Evolutionary conservation across 1,284 basidiomycete species (phyloP).

Genomic region (Malassezia dermatis): DNA sequence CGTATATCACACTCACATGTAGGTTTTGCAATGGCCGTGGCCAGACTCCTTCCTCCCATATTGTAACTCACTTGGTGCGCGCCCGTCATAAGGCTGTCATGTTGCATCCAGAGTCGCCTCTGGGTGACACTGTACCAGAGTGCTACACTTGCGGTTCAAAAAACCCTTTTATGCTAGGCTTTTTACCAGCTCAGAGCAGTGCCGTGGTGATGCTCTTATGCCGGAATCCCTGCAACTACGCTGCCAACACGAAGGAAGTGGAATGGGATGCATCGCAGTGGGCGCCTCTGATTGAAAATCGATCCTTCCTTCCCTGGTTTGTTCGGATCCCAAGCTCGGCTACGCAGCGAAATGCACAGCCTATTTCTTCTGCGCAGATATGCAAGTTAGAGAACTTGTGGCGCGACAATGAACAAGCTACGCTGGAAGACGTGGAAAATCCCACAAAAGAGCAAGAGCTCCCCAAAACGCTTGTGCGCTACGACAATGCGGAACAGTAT

Average conservation of each 20-base stretch:
- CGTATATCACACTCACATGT: slow-evolving; percentile 50
- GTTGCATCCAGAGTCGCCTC: slow-evolving; percentile 81
- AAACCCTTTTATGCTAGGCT: slow-evolving; percentile 97
- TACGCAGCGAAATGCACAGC: slow-evolving; percentile 84
- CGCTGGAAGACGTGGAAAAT: slow-evolving; percentile 89
- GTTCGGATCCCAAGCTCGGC: slow-evolving; percentile 93
- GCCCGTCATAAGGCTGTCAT: slow-evolving; percentile 99
- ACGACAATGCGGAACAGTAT: slow-evolving; percentile 98
- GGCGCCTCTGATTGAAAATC: slow-evolving; percentile 96
- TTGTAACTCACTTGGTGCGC: slow-evolving; percentile 96
- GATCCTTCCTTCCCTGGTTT: slow-evolving; percentile 95
- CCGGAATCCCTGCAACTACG: slow-evolving; percentile 94
- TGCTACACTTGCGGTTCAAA: slow-evolving; percentile 97
- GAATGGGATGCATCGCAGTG: slow-evolving; percentile 96
- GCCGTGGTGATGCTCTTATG: slow-evolving; percentile 97
- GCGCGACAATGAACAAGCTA: slow-evolving; percentile 90
- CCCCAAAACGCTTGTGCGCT: slow-evolving; percentile 63
- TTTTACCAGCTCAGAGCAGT: slow-evolving; percentile 97
- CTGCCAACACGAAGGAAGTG: slow-evolving; percentile 78
- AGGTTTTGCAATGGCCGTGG: slow-evolving; percentile 95
- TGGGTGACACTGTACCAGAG: slow-evolving; percentile 94
- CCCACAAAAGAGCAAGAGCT: slow-evolving; percentile 70
- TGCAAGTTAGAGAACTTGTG: slow-evolving; percentile 94
- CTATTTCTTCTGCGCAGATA: slow-evolving; percentile 92
- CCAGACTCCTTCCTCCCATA: slow-evolving; percentile 85